Evolutionary conservation across 345 rosid species (phyloP).

Genomic region (Clarkia xantiana): DNA sequence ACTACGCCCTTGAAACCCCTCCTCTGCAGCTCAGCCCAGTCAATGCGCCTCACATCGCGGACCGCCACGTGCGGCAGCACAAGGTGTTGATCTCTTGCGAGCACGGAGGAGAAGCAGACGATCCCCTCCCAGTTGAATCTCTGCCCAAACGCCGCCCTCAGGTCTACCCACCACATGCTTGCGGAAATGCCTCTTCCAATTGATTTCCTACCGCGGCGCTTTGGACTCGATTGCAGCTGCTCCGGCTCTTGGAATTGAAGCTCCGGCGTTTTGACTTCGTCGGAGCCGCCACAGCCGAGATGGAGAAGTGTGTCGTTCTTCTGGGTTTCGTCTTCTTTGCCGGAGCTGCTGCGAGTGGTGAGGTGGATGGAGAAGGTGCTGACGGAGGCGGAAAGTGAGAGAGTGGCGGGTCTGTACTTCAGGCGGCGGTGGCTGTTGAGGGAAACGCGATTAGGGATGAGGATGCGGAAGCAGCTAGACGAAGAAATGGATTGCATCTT

Average conservation of each 20-base stretch:
- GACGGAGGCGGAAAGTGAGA: slow-evolving; percentile 15
- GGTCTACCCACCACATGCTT: slow-evolving; percentile 92
- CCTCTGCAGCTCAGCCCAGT: slow-evolving; percentile 65
- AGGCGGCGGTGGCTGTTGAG: slow-evolving; percentile 11
- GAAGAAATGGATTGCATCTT: slow-evolving; percentile 7
- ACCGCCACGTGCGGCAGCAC: slow-evolving; percentile 71
- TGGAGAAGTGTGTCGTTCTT: slow-evolving; percentile 13
- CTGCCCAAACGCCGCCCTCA: slow-evolving; percentile 85
- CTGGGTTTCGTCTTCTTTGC: slow-evolving; percentile 13
- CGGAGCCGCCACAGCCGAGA: slow-evolving; percentile 11
- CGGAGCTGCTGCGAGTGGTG: slow-evolving; percentile 25
- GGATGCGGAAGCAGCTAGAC: slow-evolving; percentile 16
- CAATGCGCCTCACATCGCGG: slow-evolving; percentile 55
- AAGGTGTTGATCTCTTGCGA: slow-evolving; percentile 50
- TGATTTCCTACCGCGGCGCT: slow-evolving; percentile 13
- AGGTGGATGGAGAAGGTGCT: slow-evolving; percentile 18
- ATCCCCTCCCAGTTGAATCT: slow-evolving; percentile 77
- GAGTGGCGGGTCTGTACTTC: slow-evolving; percentile 15
- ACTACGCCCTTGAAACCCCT: slow-evolving; percentile 89
- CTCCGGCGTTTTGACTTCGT: slow-evolving; percentile 21
- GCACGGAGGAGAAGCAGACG: slow-evolving; percentile 41
- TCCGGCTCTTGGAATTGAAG: slow-evolving; percentile 3
- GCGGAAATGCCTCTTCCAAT: slow-evolving; percentile 24
- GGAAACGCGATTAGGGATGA: slow-evolving; percentile 21
- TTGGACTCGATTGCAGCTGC: neutral